phyloP scores from a whole-genome alignment of 2,329 filamentous ascomycete species.

The Tolypocladium sp. region DNA sequence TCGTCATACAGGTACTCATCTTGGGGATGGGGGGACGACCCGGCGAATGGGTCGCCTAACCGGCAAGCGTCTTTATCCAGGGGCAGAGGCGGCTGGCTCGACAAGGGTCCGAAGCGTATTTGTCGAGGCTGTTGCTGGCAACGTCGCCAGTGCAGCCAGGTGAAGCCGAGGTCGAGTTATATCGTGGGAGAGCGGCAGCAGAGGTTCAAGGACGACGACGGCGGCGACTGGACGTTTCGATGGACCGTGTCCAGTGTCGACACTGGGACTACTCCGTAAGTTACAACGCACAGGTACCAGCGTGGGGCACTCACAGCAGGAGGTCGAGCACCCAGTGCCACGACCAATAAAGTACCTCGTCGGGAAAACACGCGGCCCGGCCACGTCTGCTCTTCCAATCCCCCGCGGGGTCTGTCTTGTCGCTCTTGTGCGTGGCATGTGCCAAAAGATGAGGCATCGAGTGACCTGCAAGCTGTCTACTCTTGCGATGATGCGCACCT shows the following conservation, averaged over 20 bases:
- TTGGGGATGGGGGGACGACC: background rate
- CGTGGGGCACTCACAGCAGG: background rate
- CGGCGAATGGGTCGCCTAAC: background rate
- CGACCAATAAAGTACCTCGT: background rate
- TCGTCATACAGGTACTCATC: conserved; percentile 30
- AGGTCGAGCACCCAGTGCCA: background rate
- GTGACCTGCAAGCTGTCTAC: too few relatives aligned
- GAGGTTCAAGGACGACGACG: background rate
- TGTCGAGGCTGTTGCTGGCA: background rate
- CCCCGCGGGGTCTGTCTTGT: too few relatives aligned
- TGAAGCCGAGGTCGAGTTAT: background rate
- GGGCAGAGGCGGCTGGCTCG: background rate
- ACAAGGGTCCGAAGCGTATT: background rate
- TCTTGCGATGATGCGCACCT: too few relatives aligned
- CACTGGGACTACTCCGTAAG: too few relatives aligned
- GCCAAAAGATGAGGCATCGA: too few relatives aligned
- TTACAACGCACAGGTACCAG: background rate
- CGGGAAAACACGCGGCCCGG: background rate
- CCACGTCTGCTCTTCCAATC: background rate
- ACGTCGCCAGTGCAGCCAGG: background rate
- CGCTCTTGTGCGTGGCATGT: too few relatives aligned
- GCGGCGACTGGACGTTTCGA: background rate
- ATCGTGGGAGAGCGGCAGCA: background rate
- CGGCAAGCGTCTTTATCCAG: background rate
- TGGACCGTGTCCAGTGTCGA: background rate